phyloP scores from a whole-genome alignment of 495 filamentous ascomycete genomes.

The Chaetomium cochliodes region DNA sequence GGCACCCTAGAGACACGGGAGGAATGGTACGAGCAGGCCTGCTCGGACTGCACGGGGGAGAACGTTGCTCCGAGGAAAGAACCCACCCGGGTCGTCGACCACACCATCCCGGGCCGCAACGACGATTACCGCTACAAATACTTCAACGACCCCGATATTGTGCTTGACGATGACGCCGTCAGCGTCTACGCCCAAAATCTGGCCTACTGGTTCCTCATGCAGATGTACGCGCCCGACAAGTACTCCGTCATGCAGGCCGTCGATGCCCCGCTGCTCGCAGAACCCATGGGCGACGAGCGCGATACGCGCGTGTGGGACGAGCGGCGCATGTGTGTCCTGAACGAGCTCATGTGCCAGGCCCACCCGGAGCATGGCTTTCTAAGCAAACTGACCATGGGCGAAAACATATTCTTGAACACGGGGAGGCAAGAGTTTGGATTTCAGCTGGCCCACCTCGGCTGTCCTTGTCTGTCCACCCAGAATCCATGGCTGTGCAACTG shows the following conservation, averaged over 20 bases:
- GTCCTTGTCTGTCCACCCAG: background rate
- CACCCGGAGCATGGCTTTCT: background rate
- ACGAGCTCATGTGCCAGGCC: background rate
- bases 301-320: background rate
- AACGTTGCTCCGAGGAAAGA: background rate
- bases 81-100: too few species aligned
- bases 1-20: background rate
- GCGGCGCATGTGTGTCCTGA: background rate
- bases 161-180: background rate
- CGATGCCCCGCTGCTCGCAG: too few species aligned
- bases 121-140: background rate
- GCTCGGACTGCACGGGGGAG: conserved; percentile 1
- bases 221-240: too few species aligned
- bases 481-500: background rate
- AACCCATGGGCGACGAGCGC: too few species aligned
- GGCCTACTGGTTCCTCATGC: background rate
- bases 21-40: background rate
- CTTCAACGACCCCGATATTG: background rate
- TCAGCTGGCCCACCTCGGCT: background rate
- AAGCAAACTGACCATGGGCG: background rate
- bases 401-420: too few species aligned
- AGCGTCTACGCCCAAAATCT: background rate
- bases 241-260: too few species aligned
- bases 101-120: too few species aligned
- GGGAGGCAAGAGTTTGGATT: background rate